Percentiles rank a stretch among this genome's conserved stretches.
phyloP scores from a whole-genome alignment of 2,329 filamentous ascomycete genomes.

The Epichloe hybrida region DNA sequence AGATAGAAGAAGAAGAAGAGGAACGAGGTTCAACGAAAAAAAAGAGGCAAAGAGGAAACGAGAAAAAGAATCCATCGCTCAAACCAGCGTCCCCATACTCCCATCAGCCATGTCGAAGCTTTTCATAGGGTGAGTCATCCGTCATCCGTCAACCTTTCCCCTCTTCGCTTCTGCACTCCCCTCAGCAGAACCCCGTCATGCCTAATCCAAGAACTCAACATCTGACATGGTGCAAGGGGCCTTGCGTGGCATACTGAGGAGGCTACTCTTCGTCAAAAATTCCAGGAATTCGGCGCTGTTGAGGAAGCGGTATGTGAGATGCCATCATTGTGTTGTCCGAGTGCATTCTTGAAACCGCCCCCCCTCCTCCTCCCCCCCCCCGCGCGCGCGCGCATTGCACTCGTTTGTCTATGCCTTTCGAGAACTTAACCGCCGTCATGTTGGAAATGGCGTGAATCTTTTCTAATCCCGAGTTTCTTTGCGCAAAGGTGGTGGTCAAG shows the following conservation, averaged over 20 bases:
- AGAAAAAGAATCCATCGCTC: background rate
- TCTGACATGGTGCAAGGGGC: slow-evolving; percentile 45
- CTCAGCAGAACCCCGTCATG: background rate
- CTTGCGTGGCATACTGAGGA: slow-evolving; percentile 98
- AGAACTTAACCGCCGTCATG: background rate
- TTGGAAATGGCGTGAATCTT: slow-evolving; percentile 4
- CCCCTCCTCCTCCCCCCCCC: background rate
- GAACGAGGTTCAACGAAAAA: too few species aligned
- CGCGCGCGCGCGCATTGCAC: background rate
- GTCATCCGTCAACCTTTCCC: background rate
- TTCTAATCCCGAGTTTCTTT: slow-evolving; percentile 10
- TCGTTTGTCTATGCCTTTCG: background rate
- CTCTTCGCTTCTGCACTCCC: background rate
- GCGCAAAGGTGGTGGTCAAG: slow-evolving; percentile 77
- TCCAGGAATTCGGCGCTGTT: slow-evolving; percentile 79
- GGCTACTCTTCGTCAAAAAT: slow-evolving; percentile 62
- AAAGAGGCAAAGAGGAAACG: background rate
- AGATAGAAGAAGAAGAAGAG: background rate
- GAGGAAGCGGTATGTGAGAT: slow-evolving; percentile 77
- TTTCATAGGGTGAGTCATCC: slow-evolving; percentile 67
- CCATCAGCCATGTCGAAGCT: slow-evolving; percentile 66
- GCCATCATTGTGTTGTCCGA: slow-evolving; percentile 1
- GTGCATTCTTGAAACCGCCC: background rate
- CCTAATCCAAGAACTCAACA: background rate
- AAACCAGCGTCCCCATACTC: slow-evolving; percentile 4